A percentile compares a stretch with the other conserved stretches of the same genome.
These are phyloP conservation scores for Tremellales sp. DNA, from an alignment of 1,284 basidiomycete genomes.

Conservation along the genomic window DNA sequence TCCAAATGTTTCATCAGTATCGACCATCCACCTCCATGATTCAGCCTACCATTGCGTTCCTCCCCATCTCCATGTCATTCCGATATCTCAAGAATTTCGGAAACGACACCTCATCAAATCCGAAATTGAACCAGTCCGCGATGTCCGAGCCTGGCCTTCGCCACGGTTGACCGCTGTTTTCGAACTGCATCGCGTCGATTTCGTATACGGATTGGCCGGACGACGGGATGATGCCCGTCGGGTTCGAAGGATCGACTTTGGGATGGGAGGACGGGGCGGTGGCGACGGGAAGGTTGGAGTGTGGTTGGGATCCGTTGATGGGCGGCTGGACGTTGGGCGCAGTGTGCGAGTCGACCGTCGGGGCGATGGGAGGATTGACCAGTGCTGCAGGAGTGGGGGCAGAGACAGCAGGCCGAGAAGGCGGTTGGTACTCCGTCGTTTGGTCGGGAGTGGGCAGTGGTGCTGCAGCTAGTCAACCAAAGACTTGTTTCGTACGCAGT, in stretches of 20 bases:
- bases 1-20: too few species aligned
- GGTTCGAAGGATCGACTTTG: constrained; percentile 60
- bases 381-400: constrained; percentile 24
- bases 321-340: constrained; percentile 16
- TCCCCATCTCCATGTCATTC: constrained; percentile 69
- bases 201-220: constrained; percentile 78
- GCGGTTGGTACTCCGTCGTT: constrained; percentile 85
- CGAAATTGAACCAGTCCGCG: constrained; percentile 99
- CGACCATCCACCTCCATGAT: neutral
- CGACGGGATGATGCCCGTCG: constrained; percentile 55
- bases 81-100: constrained; percentile 84
- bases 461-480: constrained; percentile 16
- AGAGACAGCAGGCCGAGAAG: constrained; percentile 58
- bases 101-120: constrained; percentile 96
- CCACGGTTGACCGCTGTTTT: constrained; percentile 78
- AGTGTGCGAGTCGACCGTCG: constrained; percentile 11
- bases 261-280: constrained; percentile 38
- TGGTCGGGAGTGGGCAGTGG: constrained; percentile 58
- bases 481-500: neutral
- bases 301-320: constrained; percentile 21
- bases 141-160: constrained; percentile 86
- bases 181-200: constrained; percentile 74
- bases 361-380: constrained; percentile 20
- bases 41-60: too few species aligned
- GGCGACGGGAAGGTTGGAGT: constrained; percentile 39